Conservation (phyloP, 176 grass and related monocot genomes). For the Triticum timopheevii region DNA sequence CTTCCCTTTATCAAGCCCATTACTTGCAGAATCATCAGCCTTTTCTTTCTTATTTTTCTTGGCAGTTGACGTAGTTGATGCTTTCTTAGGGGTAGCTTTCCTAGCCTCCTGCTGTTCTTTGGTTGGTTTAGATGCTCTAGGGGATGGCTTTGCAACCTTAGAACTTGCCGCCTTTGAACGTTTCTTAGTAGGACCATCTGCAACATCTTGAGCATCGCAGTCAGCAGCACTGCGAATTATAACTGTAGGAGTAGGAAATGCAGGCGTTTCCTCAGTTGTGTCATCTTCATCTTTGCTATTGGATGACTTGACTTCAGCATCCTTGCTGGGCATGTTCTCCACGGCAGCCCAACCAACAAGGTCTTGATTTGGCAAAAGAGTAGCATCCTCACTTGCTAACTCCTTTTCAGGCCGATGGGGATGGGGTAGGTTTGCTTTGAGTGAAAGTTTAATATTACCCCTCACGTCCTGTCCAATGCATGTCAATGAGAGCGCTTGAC, state of each 20-base stretch:
- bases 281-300: slow-evolving; percentile 25
- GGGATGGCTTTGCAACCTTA: slow-evolving; percentile 41
- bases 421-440: slow-evolving; percentile 69
- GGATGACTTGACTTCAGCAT: slow-evolving; percentile 38
- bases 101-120: slow-evolving; percentile 6
- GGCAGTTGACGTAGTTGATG: slow-evolving; percentile 6
- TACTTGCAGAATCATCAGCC: slow-evolving; percentile 22
- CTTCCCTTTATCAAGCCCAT: slow-evolving; percentile 14
- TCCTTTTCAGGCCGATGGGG: slow-evolving; percentile 36
- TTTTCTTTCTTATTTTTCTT: slow-evolving; percentile 52
- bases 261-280: slow-evolving; percentile 31
- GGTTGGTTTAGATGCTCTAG: slow-evolving; percentile 38
- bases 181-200: slow-evolving; percentile 38
- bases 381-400: slow-evolving; percentile 30
- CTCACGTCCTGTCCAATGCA: slow-evolving; percentile 89
- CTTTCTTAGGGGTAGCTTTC: slow-evolving; percentile 36
- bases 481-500: slow-evolving; percentile 72
- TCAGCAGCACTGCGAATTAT: slow-evolving; percentile 76
- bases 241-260: slow-evolving; percentile 50
- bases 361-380: slow-evolving; percentile 43
- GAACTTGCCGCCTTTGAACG: slow-evolving; percentile 44
- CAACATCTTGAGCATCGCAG: slow-evolving; percentile 65
- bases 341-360: slow-evolving; percentile 47
- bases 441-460: slow-evolving; percentile 92
- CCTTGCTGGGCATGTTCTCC: slow-evolving; percentile 43